phyloP scores from a whole-genome alignment of 352 stramenopile species.

The Globisporangium paddicum region DNA sequence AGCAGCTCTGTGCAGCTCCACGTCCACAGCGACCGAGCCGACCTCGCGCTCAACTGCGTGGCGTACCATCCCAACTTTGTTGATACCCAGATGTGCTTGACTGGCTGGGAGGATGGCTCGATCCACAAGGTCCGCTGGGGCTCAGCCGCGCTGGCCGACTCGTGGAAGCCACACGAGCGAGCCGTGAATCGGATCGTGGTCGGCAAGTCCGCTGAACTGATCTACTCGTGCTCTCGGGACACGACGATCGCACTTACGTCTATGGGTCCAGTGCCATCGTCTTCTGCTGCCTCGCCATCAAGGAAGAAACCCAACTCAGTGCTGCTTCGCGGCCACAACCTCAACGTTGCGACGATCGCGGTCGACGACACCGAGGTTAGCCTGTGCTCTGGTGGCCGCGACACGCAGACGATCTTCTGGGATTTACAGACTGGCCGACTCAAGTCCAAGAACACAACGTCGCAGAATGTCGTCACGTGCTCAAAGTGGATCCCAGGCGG shows the following conservation, averaged over 20 bases:
- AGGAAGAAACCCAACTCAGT: constrained; percentile 16
- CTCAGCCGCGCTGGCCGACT: too few species aligned
- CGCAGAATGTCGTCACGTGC: constrained; percentile 85
- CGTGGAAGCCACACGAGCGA: constrained; percentile 45
- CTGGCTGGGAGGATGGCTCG: constrained; percentile 72
- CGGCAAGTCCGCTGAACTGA: constrained; percentile 26
- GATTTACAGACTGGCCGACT: constrained; percentile 48
- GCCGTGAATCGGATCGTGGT: constrained; percentile 62
- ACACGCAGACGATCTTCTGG: constrained; percentile 82
- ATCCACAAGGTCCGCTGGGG: constrained; percentile 44
- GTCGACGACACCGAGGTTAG: constrained; percentile 43
- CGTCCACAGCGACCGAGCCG: background rate
- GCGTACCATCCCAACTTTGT: constrained; percentile 25
- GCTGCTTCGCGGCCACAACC: constrained; percentile 39
- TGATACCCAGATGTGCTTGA: constrained; percentile 28
- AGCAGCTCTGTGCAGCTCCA: background rate
- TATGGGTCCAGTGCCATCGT: background rate
- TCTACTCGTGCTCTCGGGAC: constrained; percentile 77
- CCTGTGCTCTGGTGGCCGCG: constrained; percentile 76
- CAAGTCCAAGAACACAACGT: constrained; percentile 56
- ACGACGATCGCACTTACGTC: constrained; percentile 60
- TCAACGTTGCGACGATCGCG: constrained; percentile 70
- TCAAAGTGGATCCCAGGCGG: constrained; percentile 64
- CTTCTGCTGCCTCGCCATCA: constrained; percentile 3
- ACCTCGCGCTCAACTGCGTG: constrained; percentile 49